phyloP scores from a whole-genome alignment of 129 eudicot genomes.

The Saussurea involucrata region DNA sequence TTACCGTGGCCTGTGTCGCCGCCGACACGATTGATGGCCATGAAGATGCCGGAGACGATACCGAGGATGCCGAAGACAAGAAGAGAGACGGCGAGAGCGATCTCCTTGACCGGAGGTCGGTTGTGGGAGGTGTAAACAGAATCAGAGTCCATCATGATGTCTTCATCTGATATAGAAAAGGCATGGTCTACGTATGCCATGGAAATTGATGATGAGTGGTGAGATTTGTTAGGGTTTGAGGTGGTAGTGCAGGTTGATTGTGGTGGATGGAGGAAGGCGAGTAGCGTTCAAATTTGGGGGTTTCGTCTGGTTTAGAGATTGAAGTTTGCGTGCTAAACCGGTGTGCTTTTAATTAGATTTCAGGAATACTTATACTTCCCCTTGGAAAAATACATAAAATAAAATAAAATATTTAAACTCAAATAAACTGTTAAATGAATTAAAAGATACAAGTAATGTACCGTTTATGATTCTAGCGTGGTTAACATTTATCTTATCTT shows the following conservation, averaged over 20 bases:
- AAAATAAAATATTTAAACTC: too few relatives aligned
- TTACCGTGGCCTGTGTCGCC: slow-evolving; percentile 95
- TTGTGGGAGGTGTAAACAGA: slow-evolving; percentile 58
- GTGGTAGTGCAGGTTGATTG: slow-evolving; percentile 5
- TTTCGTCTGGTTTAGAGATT: neutral
- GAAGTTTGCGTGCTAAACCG: slow-evolving; percentile 23
- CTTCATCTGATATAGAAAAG: slow-evolving; percentile 85
- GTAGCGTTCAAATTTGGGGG: slow-evolving; percentile 18
- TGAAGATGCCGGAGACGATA: slow-evolving; percentile 60
- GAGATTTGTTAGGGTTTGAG: slow-evolving; percentile 3
- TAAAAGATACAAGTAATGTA: too few relatives aligned
- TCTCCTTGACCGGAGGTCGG: slow-evolving; percentile 85
- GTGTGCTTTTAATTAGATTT: slow-evolving; percentile 17
- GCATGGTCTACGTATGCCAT: slow-evolving; percentile 99
- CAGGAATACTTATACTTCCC: neutral
- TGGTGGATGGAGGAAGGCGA: neutral
- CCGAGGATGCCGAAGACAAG: slow-evolving; percentile 72
- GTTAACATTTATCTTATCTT: too few relatives aligned
- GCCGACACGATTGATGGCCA: slow-evolving; percentile 79
- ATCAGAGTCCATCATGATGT: slow-evolving; percentile 73
- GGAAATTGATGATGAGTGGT: neutral
- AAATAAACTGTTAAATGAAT: too few relatives aligned
- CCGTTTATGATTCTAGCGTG: too few relatives aligned
- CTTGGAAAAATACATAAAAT: neutral
- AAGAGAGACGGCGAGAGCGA: slow-evolving; percentile 88